A percentile compares a stretch with the other conserved stretches of the same genome.
These are phyloP conservation scores for Kurtzmaniella fragi DNA, from an alignment of 805 yeast genomes.

Conservation along the genomic window DNA sequence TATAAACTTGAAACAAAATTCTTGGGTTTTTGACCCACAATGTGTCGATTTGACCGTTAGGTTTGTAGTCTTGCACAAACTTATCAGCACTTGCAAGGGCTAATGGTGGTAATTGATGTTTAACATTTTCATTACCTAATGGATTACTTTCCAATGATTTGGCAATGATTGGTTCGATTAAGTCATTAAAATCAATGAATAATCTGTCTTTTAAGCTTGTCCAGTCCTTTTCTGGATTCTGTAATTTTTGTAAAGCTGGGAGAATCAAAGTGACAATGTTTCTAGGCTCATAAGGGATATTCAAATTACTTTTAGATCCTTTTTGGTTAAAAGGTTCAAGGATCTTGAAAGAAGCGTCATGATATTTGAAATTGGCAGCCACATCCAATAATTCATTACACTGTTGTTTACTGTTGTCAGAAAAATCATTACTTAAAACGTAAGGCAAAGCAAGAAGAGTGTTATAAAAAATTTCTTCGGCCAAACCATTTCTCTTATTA, in stretches of 20 bases:
- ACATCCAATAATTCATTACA: constrained; percentile 43
- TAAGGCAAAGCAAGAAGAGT: constrained; percentile 64
- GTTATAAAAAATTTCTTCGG: constrained; percentile 63
- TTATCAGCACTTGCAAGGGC: constrained; percentile 23
- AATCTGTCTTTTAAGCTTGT: constrained; percentile 24
- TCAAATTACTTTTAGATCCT: constrained; percentile 18
- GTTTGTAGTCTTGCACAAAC: constrained; percentile 13
- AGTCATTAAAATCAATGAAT: constrained; percentile 28
- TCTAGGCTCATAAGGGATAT: constrained; percentile 47
- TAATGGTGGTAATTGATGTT: constrained; percentile 36
- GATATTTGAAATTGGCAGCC: constrained; percentile 38
- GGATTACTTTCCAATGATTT: constrained; percentile 29
- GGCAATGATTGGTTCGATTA: constrained; percentile 27
- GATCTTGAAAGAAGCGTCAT: constrained; percentile 7
- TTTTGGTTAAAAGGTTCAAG: constrained; percentile 37
- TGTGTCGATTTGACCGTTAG: constrained; percentile 43
- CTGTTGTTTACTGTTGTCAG: constrained; percentile 21
- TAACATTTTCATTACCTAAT: constrained; percentile 34
- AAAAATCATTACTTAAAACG: constrained; percentile 41
- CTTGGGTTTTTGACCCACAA: constrained; percentile 63
- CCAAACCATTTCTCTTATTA: constrained; percentile 47
- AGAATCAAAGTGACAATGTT: constrained; percentile 45
- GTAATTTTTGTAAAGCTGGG: constrained; percentile 40
- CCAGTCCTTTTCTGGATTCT: constrained; percentile 37
- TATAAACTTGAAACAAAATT: constrained; percentile 56